A percentile compares a stretch with the other conserved stretches of the same genome.
Conservation (phyloP, 345 rosid species). For the Hibiscus mutabilis region DNA sequence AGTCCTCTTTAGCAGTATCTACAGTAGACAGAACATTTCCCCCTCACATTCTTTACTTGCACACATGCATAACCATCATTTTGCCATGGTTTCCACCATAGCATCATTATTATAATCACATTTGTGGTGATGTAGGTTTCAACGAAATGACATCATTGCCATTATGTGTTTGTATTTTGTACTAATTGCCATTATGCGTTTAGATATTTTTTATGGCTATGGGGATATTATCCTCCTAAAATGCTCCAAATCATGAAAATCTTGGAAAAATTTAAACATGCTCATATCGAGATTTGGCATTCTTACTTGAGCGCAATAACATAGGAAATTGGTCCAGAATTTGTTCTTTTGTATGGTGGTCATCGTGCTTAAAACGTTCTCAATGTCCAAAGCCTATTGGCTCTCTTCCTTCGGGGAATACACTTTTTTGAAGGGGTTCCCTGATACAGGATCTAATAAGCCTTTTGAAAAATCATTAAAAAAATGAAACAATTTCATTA, state of each 20-base stretch:
- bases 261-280: background rate
- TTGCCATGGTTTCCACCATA: background rate
- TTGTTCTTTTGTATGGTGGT: background rate
- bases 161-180: background rate
- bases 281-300: background rate
- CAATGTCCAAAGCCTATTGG: background rate
- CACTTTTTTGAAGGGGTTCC: too few species aligned
- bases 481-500: background rate
- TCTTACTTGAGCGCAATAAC: background rate
- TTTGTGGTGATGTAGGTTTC: background rate
- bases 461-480: background rate
- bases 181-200: background rate
- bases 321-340: background rate
- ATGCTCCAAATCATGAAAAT: background rate
- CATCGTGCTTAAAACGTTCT: background rate
- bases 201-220: background rate
- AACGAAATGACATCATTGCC: background rate
- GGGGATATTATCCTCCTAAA: background rate
- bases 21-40: background rate
- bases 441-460: background rate
- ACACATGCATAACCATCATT: background rate
- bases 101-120: background rate
- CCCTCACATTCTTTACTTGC: background rate
- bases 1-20: background rate
- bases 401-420: too few species aligned